phyloP scores from a whole-genome alignment of 2,329 filamentous ascomycete genomes.

The Alternaria longipes region DNA sequence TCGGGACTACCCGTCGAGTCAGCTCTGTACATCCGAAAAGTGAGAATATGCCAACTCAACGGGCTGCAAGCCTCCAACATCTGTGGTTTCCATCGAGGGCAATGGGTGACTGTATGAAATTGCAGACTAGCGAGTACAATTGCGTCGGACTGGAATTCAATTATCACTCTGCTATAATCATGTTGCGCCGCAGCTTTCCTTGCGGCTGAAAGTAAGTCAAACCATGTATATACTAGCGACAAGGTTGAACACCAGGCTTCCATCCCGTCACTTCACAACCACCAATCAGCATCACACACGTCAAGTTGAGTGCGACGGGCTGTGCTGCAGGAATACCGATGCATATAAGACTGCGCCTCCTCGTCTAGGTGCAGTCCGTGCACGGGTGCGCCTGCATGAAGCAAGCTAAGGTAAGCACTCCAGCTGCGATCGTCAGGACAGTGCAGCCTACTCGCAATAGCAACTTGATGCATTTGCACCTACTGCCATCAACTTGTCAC shows the following conservation, averaged over 20 bases:
- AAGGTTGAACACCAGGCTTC: neutral
- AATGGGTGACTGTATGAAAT: neutral
- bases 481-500: neutral
- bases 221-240: neutral
- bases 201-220: neutral
- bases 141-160: neutral
- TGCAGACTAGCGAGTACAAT: neutral
- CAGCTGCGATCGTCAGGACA: neutral
- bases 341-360: neutral
- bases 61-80: neutral
- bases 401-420: neutral
- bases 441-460: neutral
- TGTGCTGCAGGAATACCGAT: constrained; percentile 23
- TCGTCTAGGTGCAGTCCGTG: neutral
- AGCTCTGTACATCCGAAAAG: neutral
- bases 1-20: neutral
- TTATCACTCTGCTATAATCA: neutral
- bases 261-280: neutral
- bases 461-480: neutral
- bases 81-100: neutral
- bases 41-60: neutral
- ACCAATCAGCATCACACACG: constrained; percentile 40
- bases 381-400: constrained; percentile 22
- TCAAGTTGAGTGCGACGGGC: constrained; percentile 40
- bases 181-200: neutral